These are phyloP conservation scores for Boletus rubescentipes DNA, from an alignment of 768 basidiomycete genomes.

Conservation along the genomic window DNA sequence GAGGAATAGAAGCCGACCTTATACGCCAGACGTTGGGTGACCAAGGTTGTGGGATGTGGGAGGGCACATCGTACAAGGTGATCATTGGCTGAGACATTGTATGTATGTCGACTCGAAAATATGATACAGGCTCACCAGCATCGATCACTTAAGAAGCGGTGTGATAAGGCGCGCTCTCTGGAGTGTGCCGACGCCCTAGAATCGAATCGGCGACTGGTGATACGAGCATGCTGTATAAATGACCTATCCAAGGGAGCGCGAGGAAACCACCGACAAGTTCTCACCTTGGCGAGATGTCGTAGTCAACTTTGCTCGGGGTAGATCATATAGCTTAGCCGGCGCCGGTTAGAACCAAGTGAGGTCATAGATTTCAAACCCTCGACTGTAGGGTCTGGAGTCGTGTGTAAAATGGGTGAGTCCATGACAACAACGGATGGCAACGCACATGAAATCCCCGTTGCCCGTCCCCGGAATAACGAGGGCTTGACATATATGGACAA, in stretches of 20 bases:
- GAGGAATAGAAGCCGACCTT: slow-evolving; percentile 40
- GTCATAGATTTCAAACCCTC: neutral
- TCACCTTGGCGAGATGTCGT: slow-evolving; percentile 3
- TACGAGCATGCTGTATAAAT: slow-evolving; percentile 15
- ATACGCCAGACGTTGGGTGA: slow-evolving; percentile 75
- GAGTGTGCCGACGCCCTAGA: neutral
- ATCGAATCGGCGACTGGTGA: neutral
- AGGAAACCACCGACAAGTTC: slow-evolving; percentile 17
- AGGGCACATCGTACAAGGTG: slow-evolving; percentile 65
- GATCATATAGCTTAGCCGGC: slow-evolving; percentile 4
- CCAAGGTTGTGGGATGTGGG: slow-evolving; percentile 65
- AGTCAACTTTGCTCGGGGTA: neutral
- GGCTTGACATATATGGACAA: neutral
- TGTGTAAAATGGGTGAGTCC: neutral
- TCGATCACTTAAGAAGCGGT: slow-evolving; percentile 12
- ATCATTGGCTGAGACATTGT: slow-evolving; percentile 51
- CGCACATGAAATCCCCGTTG: slow-evolving; percentile 5
- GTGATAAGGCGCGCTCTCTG: neutral
- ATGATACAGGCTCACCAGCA: neutral
- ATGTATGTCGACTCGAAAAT: neutral
- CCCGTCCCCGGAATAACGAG: neutral
- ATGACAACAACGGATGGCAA: slow-evolving; percentile 9
- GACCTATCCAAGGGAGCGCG: neutral
- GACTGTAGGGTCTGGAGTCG: neutral
- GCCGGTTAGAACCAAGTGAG: neutral